These are phyloP conservation scores for Imleria badia DNA, from an alignment of 768 basidiomycete species.

Conservation along the genomic window DNA sequence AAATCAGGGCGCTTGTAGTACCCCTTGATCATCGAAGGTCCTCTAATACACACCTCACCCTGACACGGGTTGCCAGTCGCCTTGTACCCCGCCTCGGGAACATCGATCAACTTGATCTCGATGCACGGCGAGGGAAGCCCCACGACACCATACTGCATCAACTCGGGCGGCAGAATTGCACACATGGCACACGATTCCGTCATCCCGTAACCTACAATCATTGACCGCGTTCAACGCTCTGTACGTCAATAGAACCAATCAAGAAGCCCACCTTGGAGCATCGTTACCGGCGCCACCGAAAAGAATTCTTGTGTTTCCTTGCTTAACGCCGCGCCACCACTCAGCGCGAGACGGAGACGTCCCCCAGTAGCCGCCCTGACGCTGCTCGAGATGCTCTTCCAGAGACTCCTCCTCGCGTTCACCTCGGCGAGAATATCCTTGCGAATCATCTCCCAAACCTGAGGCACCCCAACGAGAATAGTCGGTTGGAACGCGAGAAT, in stretches of 20 bases:
- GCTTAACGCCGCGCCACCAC: conserved; percentile 86
- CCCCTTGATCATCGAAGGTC: conserved; percentile 80
- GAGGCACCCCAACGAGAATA: conserved; percentile 92
- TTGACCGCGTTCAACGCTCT: conserved; percentile 4
- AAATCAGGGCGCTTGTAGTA: conserved; percentile 94
- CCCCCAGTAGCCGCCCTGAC: conserved; percentile 88
- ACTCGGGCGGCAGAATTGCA: conserved; percentile 80
- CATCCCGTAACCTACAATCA: conserved; percentile 86
- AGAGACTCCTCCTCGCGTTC: conserved; percentile 60
- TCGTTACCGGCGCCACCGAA: conserved; percentile 69
- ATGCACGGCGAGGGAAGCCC: conserved; percentile 89
- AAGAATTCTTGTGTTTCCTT: conserved; percentile 92
- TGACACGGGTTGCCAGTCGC: conserved; percentile 70
- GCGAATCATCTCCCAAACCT: conserved; percentile 95
- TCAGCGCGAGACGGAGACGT: conserved; percentile 72
- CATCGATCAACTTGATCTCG: conserved; percentile 86
- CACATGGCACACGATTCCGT: conserved; percentile 98
- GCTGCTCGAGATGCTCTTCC: conserved; percentile 72
- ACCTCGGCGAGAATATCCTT: conserved; percentile 91
- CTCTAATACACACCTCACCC: conserved; percentile 89
- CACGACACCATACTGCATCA: conserved; percentile 70
- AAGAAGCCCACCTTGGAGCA: conserved; percentile 73
- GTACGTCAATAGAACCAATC: background rate
- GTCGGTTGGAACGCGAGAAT: conserved; percentile 78
- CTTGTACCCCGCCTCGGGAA: conserved; percentile 81